These are phyloP conservation scores for Posidonia australis DNA, from an alignment of 106 monocot species.

Conservation along the genomic window DNA sequence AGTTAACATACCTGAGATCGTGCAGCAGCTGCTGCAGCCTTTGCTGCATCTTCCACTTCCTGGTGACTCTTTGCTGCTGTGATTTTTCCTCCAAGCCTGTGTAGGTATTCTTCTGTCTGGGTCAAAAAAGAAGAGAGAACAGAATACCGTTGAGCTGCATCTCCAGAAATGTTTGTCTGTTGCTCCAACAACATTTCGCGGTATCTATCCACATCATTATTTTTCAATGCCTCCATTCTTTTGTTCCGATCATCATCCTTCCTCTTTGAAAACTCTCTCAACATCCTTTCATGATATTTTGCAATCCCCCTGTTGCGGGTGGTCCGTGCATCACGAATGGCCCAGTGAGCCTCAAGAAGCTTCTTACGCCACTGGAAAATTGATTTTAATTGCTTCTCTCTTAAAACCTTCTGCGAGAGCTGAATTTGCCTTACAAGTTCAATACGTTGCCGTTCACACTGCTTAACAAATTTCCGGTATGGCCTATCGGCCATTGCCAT, in stretches of 20 bases:
- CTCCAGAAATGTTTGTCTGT: conserved; percentile 75
- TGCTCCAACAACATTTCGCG: conserved; percentile 92
- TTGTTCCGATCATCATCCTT: conserved; percentile 81
- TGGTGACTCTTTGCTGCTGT: conserved; percentile 80
- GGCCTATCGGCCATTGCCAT: conserved; percentile 87
- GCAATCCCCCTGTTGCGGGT: conserved; percentile 78
- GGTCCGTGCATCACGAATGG: conserved; percentile 86
- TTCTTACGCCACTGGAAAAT: conserved; percentile 95
- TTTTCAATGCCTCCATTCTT: conserved; percentile 98
- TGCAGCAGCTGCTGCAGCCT: conserved; percentile 67
- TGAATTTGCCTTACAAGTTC: conserved; percentile 85
- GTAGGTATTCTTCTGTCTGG: conserved; percentile 93
- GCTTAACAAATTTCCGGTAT: conserved; percentile 77
- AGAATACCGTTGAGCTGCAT: conserved; percentile 73
- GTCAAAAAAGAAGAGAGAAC: conserved; percentile 95
- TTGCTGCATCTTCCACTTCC: conserved; percentile 91
- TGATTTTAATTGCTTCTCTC: conserved; percentile 81
- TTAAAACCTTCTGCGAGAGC: conserved; percentile 50
- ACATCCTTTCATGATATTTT: conserved; percentile 92
- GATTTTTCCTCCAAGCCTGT: conserved; percentile 91
- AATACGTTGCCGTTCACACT: conserved; percentile 71
- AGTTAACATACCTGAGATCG: conserved; percentile 39
- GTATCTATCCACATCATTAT: conserved; percentile 96
- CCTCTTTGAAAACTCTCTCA: conserved; percentile 81
- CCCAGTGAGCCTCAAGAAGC: conserved; percentile 92